Conservation (phyloP, 2,329 filamentous ascomycete genomes). For the Colletotrichum higginsianum region DNA sequence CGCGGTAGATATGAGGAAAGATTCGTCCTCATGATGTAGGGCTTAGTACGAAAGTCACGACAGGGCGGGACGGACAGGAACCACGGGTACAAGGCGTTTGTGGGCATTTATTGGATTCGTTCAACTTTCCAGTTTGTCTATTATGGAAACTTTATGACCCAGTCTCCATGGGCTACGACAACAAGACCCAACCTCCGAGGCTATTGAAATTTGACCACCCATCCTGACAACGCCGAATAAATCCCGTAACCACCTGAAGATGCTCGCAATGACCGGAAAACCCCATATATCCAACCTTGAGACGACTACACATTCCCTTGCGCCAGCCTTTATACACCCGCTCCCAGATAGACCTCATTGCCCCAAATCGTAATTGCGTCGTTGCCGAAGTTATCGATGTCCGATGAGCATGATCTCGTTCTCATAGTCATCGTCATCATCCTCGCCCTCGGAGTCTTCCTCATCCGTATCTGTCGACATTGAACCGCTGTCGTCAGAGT, state of each 20-base stretch:
- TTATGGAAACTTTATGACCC: conserved; percentile 36
- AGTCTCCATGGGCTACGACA: conserved; percentile 22
- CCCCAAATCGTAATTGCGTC: conserved; percentile 3
- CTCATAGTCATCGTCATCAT: conserved; percentile 65
- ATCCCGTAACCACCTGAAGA: conserved; percentile 14
- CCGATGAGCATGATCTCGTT: conserved; percentile 66
- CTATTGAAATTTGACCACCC: conserved; percentile 1
- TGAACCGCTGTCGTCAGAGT: conserved; percentile 59
- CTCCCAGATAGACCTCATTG: conserved; percentile 22
- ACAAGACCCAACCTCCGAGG: conserved; percentile 2
- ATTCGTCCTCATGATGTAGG: not conserved
- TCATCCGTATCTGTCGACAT: conserved; percentile 55
- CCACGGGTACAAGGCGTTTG: conserved; percentile 26
- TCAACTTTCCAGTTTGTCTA: conserved; percentile 16
- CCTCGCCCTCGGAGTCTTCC: conserved; percentile 59
- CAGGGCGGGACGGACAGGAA: not conserved
- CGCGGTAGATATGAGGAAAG: conserved; percentile 45
- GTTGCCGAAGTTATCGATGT: conserved; percentile 56
- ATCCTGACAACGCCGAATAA: conserved; percentile 26
- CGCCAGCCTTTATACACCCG: conserved; percentile 23
- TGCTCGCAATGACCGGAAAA: conserved; percentile 25
- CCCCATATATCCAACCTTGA: conserved; percentile 37
- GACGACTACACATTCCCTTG: conserved; percentile 18
- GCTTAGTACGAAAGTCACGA: conserved; percentile 17
- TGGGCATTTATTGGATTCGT: conserved; percentile 20